Evolutionary conservation across 1,284 basidiomycete genomes (phyloP).

Genomic region (Trichosporon sp.): DNA sequence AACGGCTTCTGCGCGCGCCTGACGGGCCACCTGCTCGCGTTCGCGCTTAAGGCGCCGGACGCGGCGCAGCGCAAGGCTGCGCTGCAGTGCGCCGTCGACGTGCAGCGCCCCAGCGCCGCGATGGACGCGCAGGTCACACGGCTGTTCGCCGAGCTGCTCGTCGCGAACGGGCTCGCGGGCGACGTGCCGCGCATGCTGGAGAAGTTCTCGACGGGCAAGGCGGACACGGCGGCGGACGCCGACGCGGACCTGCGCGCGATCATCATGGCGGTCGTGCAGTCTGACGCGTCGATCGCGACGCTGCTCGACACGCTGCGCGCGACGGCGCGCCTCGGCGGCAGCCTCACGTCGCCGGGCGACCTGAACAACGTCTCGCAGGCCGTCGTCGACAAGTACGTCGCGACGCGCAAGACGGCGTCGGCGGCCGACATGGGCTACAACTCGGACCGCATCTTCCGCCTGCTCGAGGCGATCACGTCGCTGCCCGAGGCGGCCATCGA

Average conservation of each 20-base stretch:
- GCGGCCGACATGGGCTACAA: slow-evolving; percentile 5
- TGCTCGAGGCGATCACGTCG: slow-evolving; percentile 13
- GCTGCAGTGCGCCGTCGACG: slow-evolving; percentile 39
- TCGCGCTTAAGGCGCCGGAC: slow-evolving; percentile 52
- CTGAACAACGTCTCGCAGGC: slow-evolving; percentile 15
- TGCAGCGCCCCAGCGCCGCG: background rate
- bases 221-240: background rate
- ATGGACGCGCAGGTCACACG: slow-evolving; percentile 18
- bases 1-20: background rate
- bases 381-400: slow-evolving; percentile 25
- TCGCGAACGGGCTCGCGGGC: slow-evolving; percentile 11
- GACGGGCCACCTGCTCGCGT: slow-evolving; percentile 33
- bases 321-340: slow-evolving; percentile 15
- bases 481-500: slow-evolving; percentile 11
- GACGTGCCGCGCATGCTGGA: slow-evolving; percentile 16
- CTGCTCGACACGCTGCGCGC: slow-evolving; percentile 20
- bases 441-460: slow-evolving; percentile 17
- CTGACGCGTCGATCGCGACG: slow-evolving; percentile 14
- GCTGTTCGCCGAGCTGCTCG: slow-evolving; percentile 2
- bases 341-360: slow-evolving; percentile 4
- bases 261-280: background rate
- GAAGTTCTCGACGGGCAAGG: background rate
- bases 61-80: slow-evolving; percentile 54
- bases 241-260: slow-evolving; percentile 1
- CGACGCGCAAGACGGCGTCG: slow-evolving; percentile 1